Evolutionary conservation across 208 protist species (phyloP), one percentile per base, ranked within the genome.

Genomic region (Acanthamoeba lenticulata): DNA sequence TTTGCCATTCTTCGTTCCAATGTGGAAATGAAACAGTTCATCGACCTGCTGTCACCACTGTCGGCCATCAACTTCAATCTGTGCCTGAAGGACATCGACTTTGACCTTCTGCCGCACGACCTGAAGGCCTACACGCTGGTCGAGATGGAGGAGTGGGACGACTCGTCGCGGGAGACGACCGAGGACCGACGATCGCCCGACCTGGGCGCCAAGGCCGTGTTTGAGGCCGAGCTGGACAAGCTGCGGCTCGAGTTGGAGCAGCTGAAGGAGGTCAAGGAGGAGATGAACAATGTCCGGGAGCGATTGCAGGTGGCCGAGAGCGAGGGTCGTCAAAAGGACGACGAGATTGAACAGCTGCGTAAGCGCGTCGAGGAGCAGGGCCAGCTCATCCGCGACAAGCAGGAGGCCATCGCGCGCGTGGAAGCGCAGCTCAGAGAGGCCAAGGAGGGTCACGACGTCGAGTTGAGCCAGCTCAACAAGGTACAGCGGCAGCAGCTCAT

Each of bases 31-130:
- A 69, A 79, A 27, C 36, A 79, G 88, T 81, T 19, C 62, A 34
- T 93, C 32, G 88, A 79, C 27, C 13, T 93, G n/a, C 9, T 93
- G 62, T 32, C 62, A 32, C 55, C 62, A 21, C 62, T 93, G n/a
- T 79, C 60, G 15, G 27, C 38, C 29, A 36, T 93, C 27, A 36
- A 93, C 52, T 93, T 72, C 62, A 62, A 60, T 38, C 60, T 93
- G 36, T 93, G 88, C 60, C 44, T 93, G 52, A 93, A 93, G 47
- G 88, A 93, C 62, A 79, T 93, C 15, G 60, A 69, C 36, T 93
- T 93, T 38, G 88, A 93, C 42, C 17, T 7, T 36, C 65, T 93
- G 88, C 88, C 88, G 44, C 24, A 45, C 47, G 88, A 93, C 9
- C 65, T 93, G 38, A 45, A 52, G 40, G 40, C 42, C 65, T 93